Conservation (phyloP, 2,329 filamentous ascomycete genomes). For the Rasamsonia emersonii region DNA sequence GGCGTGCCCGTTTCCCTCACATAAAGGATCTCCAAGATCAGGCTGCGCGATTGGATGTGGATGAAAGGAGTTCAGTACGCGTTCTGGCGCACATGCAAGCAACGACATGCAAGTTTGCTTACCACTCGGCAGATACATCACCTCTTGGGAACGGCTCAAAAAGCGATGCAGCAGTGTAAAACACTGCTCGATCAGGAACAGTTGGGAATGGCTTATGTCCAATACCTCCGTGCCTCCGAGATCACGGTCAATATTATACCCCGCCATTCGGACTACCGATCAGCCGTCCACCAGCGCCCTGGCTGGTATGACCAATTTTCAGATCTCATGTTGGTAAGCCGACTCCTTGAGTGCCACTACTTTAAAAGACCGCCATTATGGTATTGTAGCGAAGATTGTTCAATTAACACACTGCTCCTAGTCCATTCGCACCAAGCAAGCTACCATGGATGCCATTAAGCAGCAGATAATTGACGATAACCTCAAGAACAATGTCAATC, state of each 20-base stretch:
- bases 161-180: slow-evolving; percentile 27
- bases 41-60: slow-evolving; percentile 24
- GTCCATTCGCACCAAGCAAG: slow-evolving; percentile 33
- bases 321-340: slow-evolving; percentile 38
- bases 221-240: slow-evolving; percentile 75
- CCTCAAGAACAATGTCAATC: slow-evolving; percentile 20
- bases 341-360: background rate
- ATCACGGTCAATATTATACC: slow-evolving; percentile 71
- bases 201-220: slow-evolving; percentile 67
- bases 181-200: slow-evolving; percentile 23
- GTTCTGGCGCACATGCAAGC: background rate
- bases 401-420: slow-evolving; percentile 9
- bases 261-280: slow-evolving; percentile 63
- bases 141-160: slow-evolving; percentile 26
- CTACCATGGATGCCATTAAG: slow-evolving; percentile 34
- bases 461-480: slow-evolving; percentile 32
- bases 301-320: slow-evolving; percentile 43
- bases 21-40: slow-evolving; percentile 34
- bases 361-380: too few relatives aligned
- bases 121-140: slow-evolving; percentile 21
- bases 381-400: too few relatives aligned
- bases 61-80: slow-evolving; percentile 24
- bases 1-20: slow-evolving; percentile 25
- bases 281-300: slow-evolving; percentile 49
- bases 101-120: slow-evolving; percentile 12